These are phyloP conservation scores for Pouteria glomerata DNA, from an alignment of 148 eudicot genomes.

Conservation along the genomic window DNA sequence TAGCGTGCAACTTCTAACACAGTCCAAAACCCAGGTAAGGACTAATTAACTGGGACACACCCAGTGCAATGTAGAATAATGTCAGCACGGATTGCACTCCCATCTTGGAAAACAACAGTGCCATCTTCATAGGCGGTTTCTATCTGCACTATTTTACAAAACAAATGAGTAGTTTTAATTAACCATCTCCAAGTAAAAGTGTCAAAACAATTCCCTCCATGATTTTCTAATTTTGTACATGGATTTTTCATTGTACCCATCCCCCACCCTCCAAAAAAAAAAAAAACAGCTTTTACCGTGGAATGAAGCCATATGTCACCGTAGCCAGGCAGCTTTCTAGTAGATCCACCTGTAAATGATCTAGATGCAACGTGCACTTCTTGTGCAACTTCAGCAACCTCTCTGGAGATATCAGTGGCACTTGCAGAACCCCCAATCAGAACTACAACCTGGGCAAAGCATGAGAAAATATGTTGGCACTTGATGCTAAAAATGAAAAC, in stretches of 20 bases:
- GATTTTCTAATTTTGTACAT: not conserved
- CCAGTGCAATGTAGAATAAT: constrained; percentile 92
- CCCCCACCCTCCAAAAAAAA: constrained; percentile 9
- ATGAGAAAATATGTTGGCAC: not conserved
- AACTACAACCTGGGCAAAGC: constrained; percentile 56
- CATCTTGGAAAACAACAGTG: constrained; percentile 55
- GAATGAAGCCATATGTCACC: constrained; percentile 80
- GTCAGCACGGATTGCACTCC: constrained; percentile 50
- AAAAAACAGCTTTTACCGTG: constrained; percentile 51
- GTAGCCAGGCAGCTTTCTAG: constrained; percentile 44
- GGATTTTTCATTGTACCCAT: not conserved
- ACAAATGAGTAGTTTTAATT: constrained; percentile 10
- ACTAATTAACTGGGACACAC: constrained; percentile 26
- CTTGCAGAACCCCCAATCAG: constrained; percentile 85
- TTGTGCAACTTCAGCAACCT: constrained; percentile 65
- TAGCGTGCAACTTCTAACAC: not conserved
- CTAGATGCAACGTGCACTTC: constrained; percentile 89
- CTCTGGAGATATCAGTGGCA: constrained; percentile 76
- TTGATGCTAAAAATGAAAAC: not conserved
- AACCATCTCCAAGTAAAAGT: constrained; percentile 11
- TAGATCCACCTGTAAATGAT: constrained; percentile 31
- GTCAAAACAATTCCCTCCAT: constrained; percentile 4
- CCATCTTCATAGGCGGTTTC: constrained; percentile 62
- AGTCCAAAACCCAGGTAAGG: not conserved
- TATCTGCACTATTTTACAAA: constrained; percentile 44